Evolutionary conservation across 2,329 filamentous ascomycete genomes (phyloP), one percentile per base, ranked within the genome.

Genomic region (Trichoderma aggressivum): DNA sequence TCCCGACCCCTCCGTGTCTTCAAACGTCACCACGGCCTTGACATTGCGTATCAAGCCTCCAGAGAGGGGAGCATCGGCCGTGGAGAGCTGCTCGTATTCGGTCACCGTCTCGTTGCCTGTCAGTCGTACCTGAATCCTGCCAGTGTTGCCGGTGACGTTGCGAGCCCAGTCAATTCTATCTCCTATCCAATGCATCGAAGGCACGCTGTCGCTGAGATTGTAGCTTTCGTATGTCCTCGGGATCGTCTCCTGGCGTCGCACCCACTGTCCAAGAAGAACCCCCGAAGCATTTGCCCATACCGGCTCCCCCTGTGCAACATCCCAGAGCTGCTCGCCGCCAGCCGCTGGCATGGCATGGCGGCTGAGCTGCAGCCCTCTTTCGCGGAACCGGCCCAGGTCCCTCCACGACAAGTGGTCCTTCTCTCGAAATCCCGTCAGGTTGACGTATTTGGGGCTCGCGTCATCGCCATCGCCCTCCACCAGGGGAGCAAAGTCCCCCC

Each of bases 261-360:
- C 84, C 92, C 93, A 97, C 71, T 90, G 85, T n/a, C 94, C 94
- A 61, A 89, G 87, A 47, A 97, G 85, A 36, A 90, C 90, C 5
- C 94, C 92, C 2, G 93, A 94, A 7, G 92, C 87, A 78, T 97
- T 95, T 77, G 87, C 87, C 86, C 94, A 97, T n/a, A 91, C 81
- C 7, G 84, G 80, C 71, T 82, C 81, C 28, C 80, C 80, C 74
- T 81, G 70, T 69, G 78, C 79, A 43, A 74, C 74, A 60, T 82
- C 79, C 82, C 82, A 84, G 7, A 79, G 77, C 16, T 83, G 82
- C 43, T 84, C 78, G 3, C 82, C 80, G 3, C 81, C 81, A 30
- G 84, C 78, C 53, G 81, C 80, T 14, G 82, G 81, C 56, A 84
- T 82, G 6, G 86, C 86, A 76, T 87, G 85, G 66, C 82, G 84